Conservation (phyloP, 768 basidiomycete genomes). For the Chalciporus piperatus region DNA sequence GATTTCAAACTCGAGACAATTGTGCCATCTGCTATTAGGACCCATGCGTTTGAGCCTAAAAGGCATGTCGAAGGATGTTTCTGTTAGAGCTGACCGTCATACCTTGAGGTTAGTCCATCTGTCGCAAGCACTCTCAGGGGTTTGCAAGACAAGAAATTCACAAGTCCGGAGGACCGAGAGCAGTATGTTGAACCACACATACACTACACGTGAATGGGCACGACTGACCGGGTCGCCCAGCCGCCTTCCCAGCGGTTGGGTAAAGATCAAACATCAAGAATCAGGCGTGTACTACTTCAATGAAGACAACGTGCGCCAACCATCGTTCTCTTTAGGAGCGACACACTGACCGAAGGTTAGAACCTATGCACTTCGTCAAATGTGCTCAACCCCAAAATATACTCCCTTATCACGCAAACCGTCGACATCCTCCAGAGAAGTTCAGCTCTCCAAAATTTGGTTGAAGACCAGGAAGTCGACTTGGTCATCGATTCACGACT, state of each 20-base stretch:
- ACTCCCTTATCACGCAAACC: conserved; percentile 12
- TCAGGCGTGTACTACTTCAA: conserved; percentile 32
- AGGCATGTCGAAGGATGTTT: conserved; percentile 5
- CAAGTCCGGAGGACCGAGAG: not conserved
- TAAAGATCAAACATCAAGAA: conserved; percentile 30
- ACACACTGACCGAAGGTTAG: conserved; percentile 2
- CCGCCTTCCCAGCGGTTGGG: conserved; percentile 26
- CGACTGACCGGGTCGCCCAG: conserved; percentile 1
- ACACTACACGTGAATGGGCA: not conserved
- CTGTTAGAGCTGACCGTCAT: not conserved
- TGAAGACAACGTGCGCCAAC: conserved; percentile 26
- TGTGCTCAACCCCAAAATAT: conserved; percentile 2
- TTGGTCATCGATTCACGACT: conserved; percentile 18
- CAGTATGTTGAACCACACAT: conserved; percentile 7
- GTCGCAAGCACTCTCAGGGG: conserved; percentile 19
- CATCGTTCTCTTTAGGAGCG: not conserved
- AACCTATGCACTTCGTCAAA: conserved; percentile 12
- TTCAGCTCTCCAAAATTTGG: conserved; percentile 1
- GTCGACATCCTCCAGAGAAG: conserved; percentile 7
- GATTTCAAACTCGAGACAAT: conserved; percentile 8
- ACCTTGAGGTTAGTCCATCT: not conserved
- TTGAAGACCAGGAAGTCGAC: conserved; percentile 9
- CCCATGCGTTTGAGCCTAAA: not conserved
- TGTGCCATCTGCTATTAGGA: conserved; percentile 16
- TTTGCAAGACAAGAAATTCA: conserved; percentile 1